These are phyloP conservation scores for Amanita fuliginea DNA, from an alignment of 768 basidiomycete genomes.

Conservation along the genomic window DNA sequence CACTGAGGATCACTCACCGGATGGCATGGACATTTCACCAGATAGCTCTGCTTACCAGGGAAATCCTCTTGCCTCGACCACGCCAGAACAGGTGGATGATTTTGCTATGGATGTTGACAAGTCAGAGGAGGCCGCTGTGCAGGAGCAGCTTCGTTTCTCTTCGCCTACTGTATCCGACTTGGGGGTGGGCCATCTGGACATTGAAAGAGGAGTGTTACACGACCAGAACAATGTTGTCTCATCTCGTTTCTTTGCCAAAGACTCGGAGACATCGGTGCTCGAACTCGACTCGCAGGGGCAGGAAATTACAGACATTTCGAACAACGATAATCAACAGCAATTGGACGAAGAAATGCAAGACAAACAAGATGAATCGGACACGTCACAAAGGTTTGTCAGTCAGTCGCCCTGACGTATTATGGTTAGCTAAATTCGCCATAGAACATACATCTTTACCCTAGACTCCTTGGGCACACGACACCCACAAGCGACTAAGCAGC, in stretches of 20 bases:
- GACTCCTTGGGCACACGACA: slow-evolving; percentile 83
- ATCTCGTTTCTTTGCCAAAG: neutral
- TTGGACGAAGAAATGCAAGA: neutral
- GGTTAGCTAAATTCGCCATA: slow-evolving; percentile 15
- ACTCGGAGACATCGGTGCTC: neutral
- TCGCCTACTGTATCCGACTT: slow-evolving; percentile 3
- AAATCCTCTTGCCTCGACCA: neutral
- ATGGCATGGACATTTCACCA: slow-evolving; percentile 4
- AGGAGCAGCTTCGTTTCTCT: slow-evolving; percentile 3
- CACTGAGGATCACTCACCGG: neutral
- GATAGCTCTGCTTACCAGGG: neutral
- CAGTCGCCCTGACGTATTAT: neutral
- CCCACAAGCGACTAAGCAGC: slow-evolving; percentile 44
- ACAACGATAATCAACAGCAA: neutral
- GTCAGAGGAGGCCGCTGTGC: slow-evolving; percentile 4
- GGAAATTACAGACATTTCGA: neutral
- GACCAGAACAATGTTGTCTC: neutral
- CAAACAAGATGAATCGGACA: neutral
- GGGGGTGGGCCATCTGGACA: neutral
- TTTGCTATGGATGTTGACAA: slow-evolving; percentile 12
- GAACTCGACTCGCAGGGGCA: neutral
- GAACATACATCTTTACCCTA: slow-evolving; percentile 77
- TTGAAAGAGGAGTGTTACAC: neutral
- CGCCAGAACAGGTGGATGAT: slow-evolving; percentile 4
- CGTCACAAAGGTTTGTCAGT: neutral